Evolutionary conservation across 352 stramenopile genomes (phyloP).

Genomic region (Globisporangium lucens): DNA sequence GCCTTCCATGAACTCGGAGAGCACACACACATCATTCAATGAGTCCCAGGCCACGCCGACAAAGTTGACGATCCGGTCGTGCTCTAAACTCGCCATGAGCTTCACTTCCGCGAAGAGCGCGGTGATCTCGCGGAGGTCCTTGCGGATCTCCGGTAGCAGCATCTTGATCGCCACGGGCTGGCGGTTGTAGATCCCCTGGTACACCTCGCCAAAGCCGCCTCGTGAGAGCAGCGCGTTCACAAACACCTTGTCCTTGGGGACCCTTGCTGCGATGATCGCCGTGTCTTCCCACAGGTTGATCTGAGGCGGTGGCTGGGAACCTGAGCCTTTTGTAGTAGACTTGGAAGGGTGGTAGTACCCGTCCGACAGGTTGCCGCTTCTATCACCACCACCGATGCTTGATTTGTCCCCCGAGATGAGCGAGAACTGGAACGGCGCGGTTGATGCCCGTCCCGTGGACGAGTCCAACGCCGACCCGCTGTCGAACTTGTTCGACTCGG

Average conservation of each 20-base stretch:
- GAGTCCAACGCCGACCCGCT: neutral
- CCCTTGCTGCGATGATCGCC: constrained; percentile 27
- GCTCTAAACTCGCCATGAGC: constrained; percentile 35
- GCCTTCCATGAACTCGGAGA: constrained; percentile 41
- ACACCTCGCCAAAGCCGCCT: constrained; percentile 47
- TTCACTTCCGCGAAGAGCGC: constrained; percentile 42
- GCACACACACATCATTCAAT: constrained; percentile 34
- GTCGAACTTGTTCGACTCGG: neutral
- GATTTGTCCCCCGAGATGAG: neutral
- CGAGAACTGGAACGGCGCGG: constrained; percentile 2
- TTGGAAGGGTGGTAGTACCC: neutral
- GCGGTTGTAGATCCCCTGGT: constrained; percentile 29
- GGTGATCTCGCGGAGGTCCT: constrained; percentile 29
- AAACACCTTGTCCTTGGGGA: constrained; percentile 29
- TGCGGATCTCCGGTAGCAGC: constrained; percentile 26
- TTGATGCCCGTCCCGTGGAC: neutral
- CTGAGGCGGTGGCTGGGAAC: neutral
- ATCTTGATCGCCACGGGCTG: constrained; percentile 44
- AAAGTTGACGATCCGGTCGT: constrained; percentile 36
- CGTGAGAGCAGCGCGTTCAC: constrained; percentile 23
- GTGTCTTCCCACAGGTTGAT: constrained; percentile 33
- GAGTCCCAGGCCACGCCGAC: constrained; percentile 52
- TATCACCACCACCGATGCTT: neutral
- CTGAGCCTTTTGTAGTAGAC: neutral
- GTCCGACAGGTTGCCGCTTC: neutral